Evolutionary conservation across 2,329 filamentous ascomycete genomes (phyloP).

Genomic region (Exophiala viscosa): DNA sequence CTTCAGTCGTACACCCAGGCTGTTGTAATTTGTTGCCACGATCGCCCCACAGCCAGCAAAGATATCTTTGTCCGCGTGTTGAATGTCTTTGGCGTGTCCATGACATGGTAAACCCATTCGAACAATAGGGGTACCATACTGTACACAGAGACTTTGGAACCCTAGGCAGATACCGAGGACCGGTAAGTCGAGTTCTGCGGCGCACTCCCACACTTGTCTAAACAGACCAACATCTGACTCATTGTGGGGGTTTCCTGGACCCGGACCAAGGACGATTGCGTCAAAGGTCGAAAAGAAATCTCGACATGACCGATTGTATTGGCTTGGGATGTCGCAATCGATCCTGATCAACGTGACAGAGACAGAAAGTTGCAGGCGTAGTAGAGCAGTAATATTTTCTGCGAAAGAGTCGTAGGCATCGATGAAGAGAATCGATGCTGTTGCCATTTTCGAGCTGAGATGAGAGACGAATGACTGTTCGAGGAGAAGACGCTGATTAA

Average conservation of each 20-base stretch:
- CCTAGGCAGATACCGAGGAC: conserved; percentile 86
- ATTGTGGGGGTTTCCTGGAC: conserved; percentile 74
- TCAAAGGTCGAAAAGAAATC: conserved; percentile 49
- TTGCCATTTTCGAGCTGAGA: conserved; percentile 3
- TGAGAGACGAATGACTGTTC: neutral
- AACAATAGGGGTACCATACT: conserved; percentile 64
- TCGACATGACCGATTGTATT: conserved; percentile 28
- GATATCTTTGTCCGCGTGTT: conserved; percentile 59
- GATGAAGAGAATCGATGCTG: conserved; percentile 65
- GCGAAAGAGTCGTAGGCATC: conserved; percentile 97
- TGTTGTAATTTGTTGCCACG: conserved; percentile 63
- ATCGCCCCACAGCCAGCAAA: conserved; percentile 61
- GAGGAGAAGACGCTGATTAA: too few species aligned
- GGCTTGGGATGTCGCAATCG: conserved; percentile 54
- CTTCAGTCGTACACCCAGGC: conserved; percentile 20
- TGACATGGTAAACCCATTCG: conserved; percentile 71
- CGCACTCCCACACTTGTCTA: conserved; percentile 67
- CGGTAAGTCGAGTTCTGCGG: conserved; percentile 60
- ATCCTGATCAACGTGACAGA: conserved; percentile 70
- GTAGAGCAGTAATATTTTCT: conserved; percentile 84
- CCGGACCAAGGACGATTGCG: conserved; percentile 85
- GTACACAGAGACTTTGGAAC: conserved; percentile 74
- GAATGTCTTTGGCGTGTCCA: conserved; percentile 70
- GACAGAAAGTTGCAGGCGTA: conserved; percentile 65
- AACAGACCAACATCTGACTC: conserved; percentile 79